Evolutionary conservation across 139 green algal genomes (phyloP).

Genomic region (Closterium sp.): DNA sequence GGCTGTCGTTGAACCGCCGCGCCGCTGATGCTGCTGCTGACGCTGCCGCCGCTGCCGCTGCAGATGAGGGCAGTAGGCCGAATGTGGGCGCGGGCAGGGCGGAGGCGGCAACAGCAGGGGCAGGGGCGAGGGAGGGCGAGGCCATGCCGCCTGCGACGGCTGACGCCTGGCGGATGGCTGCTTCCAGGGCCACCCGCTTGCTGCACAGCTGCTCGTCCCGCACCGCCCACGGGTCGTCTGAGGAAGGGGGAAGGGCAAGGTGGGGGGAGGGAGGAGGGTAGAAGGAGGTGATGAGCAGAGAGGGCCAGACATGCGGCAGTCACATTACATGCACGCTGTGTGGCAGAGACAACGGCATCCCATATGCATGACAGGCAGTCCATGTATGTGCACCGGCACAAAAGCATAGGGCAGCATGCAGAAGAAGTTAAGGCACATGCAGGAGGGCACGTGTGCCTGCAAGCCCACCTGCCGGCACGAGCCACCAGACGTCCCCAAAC

Average conservation of each 20-base stretch:
- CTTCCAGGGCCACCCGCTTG: neutral
- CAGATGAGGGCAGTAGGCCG: neutral
- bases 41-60: neutral
- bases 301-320: no score
- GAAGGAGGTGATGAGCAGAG: neutral
- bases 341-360: no score
- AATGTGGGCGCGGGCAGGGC: neutral
- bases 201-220: neutral
- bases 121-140: neutral
- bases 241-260: neutral
- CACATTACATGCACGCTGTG: no score
- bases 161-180: neutral
- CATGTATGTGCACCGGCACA: no score
- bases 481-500: slow-evolving; percentile 31
- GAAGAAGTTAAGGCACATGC: no score
- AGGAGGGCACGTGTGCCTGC: neutral
- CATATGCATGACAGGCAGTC: no score
- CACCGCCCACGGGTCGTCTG: neutral
- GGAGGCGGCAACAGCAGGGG: neutral
- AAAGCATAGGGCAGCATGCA: no score
- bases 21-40: neutral
- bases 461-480: slow-evolving; percentile 26
- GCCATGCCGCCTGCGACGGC: neutral
- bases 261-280: neutral
- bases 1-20: neutral